Evolutionary conservation across 2,329 filamentous ascomycete species (phyloP), one percentile per base, ranked within the genome.

Genomic region (Esteya vermicola): DNA sequence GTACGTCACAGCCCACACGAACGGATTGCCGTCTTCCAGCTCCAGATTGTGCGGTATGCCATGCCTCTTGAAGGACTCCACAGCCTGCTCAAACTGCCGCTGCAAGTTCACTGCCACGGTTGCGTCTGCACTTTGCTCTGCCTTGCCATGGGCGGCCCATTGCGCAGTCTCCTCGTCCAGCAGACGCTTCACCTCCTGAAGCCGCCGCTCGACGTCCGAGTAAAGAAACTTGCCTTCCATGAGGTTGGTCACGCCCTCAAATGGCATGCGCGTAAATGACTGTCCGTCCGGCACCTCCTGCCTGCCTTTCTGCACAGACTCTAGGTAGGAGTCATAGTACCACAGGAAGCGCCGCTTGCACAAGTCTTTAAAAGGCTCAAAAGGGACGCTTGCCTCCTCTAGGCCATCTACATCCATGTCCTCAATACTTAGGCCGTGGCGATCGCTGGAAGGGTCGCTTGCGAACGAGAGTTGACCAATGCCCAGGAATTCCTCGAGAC

Each of bases 211-310:
- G 12, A 98, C 68, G 36, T 80, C 72, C 0, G 71, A 65, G 52
- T 93, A 96, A 52, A 86, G 72, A 63, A 91, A 96, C 37, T 71
- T 75, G 1, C 91, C 91, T 18, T 82, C 76, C 89, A 96, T 96
- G 3, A 63, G 64, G 54, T 96, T 98, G 44, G 66, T 72, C 1
- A 50, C 46, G 0, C 73, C 72, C 54, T 98, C 91, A 49, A 98
- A 98, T 0, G 85, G 84, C 85, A 94, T 93, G 38, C 70, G 71
- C n/a, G 64, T 58, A 52, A 98, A 96, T 1, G 55, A 45, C 28
- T 74, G 62, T 3, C 74, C 72, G 44, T 80, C 75, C 45, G 71
- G 69, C 41, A 79, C 72, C 48, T 83, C 75, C 21, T 63, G 57
- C 50, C 67, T 71, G 22, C 78, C 81, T 44, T 76, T 69, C 28